Evolutionary conservation across 2,329 filamentous ascomycete species (phyloP).

Genomic region (Aspergillus sp.): DNA sequence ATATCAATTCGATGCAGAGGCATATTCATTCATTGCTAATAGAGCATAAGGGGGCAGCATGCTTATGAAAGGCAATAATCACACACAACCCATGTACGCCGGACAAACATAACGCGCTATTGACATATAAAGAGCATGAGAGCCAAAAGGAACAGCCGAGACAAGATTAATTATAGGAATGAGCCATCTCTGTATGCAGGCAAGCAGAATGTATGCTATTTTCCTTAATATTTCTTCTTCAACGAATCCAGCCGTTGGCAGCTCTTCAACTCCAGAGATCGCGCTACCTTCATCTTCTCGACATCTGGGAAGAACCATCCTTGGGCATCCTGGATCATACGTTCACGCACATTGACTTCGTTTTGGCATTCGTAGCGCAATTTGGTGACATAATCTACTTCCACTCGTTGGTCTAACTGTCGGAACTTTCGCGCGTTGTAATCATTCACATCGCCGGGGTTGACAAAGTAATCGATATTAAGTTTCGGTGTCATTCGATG

Average conservation of each 20-base stretch:
- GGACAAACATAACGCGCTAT: conserved; percentile 8
- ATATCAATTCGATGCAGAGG: conserved; percentile 8
- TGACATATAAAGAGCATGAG: conserved; percentile 7
- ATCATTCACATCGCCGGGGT: conserved; percentile 67
- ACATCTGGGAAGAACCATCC: conserved; percentile 83
- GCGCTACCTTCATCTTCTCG: conserved; percentile 68
- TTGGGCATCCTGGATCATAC: conserved; percentile 68
- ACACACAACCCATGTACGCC: conserved; percentile 10
- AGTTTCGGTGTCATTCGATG: conserved; percentile 64
- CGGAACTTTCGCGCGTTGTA: conserved; percentile 63
- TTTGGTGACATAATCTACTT: conserved; percentile 62
- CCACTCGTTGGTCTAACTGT: conserved; percentile 70
- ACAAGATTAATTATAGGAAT: conserved; percentile 7
- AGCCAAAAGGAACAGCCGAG: conserved; percentile 3
- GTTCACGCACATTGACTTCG: conserved; percentile 60
- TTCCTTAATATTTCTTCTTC: conserved; percentile 30
- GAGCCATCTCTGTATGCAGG: not conserved
- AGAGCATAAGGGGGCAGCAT: not conserved
- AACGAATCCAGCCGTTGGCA: conserved; percentile 52
- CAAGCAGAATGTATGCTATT: conserved; percentile 1
- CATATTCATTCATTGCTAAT: conserved; percentile 8
- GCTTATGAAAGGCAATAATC: not conserved
- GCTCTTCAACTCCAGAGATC: conserved; percentile 52
- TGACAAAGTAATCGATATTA: conserved; percentile 76
- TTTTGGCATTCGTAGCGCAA: conserved; percentile 66